Evolutionary conservation across 768 basidiomycete species (phyloP), one percentile per base, ranked within the genome.

Genomic region (Tricholoma furcatifolium): DNA sequence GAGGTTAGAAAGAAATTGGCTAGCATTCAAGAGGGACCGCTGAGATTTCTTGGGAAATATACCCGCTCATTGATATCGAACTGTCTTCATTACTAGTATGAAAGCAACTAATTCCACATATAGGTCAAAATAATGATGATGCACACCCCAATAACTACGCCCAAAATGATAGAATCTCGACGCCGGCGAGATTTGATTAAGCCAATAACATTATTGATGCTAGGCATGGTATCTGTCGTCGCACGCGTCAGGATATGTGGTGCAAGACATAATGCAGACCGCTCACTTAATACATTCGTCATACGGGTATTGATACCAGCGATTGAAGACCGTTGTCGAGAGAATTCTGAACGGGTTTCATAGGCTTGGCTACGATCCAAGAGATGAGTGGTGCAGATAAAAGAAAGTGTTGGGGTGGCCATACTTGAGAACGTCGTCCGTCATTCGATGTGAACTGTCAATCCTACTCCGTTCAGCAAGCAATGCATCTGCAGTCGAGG

Each of bases 141-240:
- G 67, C 93, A 93, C 21, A 90, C 65, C n/a, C 90, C 94, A 61
- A 95, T 87, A n/a, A 97, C 74, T 51, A 84, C 72, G 8, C 93
- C 95, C 67, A 98, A 68, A 59, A 98, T 92, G 57, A 98, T 78
- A 2, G 91, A 82, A 68, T 99, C 97, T 63, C 94, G 75, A 54
- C 95, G 78, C 61, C 96, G 81, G 41, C 96, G 81, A 12, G 91
- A 85, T 67, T 91, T 91, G 67, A 99, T 98, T 91, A 98, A 94
- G 1, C 80, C 79, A 32, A 98, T 74, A 39, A 98, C 70, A 54
- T 87, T 91, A 70, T 93, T 94, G 60, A 99, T 86, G 2, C 96
- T 95, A n/a, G 97, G 97, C 69, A 98, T 87, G 6, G 89, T 85
- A 63, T 78, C 92, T 94, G 59, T 12, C 52, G 24, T 23, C 14